Conservation (phyloP, 768 basidiomycete genomes). For the Hortiboletus flavorubellus region DNA sequence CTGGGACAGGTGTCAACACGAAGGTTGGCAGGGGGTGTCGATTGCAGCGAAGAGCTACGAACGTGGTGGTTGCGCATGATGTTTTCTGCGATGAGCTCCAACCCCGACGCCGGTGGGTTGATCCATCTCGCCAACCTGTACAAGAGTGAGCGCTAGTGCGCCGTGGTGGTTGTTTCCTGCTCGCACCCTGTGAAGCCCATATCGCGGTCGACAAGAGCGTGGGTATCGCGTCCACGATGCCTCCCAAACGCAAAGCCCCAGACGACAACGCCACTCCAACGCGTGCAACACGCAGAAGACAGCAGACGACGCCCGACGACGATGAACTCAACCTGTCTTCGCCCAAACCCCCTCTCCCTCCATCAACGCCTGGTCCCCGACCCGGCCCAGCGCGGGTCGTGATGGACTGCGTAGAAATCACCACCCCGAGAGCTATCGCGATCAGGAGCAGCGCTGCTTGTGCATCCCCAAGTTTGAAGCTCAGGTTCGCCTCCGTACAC, state of each 20-base stretch:
- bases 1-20: conserved; percentile 35
- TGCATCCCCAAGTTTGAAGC: conserved; percentile 14
- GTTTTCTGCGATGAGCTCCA: conserved; percentile 67
- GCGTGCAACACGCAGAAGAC: conserved; percentile 31
- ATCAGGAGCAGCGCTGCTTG: not conserved
- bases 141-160: conserved; percentile 2
- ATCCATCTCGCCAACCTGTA: conserved; percentile 74
- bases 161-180: not conserved
- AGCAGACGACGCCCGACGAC: conserved; percentile 9
- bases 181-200: conserved; percentile 64
- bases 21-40: conserved; percentile 6
- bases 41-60: conserved; percentile 21
- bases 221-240: conserved; percentile 26
- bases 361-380: conserved; percentile 24
- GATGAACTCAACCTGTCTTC: conserved; percentile 31
- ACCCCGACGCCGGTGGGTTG: conserved; percentile 72
- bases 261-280: conserved; percentile 28
- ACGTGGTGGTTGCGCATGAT: conserved; percentile 69
- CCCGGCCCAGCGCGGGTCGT: conserved; percentile 20
- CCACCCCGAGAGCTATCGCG: conserved; percentile 21
- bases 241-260: conserved; percentile 44
- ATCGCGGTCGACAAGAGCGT: conserved; percentile 23
- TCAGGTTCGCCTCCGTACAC: not conserved
- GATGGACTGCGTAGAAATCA: conserved; percentile 32
- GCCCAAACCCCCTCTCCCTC: conserved; percentile 6